phyloP scores from a whole-genome alignment of 208 protist species.

The Leishmania tarentolae region DNA sequence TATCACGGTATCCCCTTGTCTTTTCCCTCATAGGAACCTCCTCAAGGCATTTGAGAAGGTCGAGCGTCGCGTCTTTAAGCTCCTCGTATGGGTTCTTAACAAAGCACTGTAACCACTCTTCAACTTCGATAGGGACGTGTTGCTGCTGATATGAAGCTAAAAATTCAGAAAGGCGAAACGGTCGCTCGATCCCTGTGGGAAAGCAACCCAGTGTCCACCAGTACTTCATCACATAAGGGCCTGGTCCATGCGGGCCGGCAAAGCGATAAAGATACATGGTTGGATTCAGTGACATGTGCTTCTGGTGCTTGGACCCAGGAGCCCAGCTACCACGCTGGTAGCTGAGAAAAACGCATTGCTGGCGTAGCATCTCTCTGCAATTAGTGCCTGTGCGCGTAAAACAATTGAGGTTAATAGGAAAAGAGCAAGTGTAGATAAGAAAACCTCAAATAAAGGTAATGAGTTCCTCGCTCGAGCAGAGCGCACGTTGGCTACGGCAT shows the following conservation, averaged over 20 bases:
- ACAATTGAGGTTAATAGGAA: not conserved
- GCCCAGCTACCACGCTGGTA: constrained; percentile 85
- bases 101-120: constrained; percentile 86
- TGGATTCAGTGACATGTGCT: constrained; percentile 87
- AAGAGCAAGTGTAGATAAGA: not conserved
- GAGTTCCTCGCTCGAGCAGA: not conserved
- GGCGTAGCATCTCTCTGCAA: constrained; percentile 27
- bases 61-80: constrained; percentile 44
- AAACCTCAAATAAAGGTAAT: not conserved
- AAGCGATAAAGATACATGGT: constrained; percentile 86
- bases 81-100: constrained; percentile 66
- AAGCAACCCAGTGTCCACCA: constrained; percentile 91
- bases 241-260: constrained; percentile 75
- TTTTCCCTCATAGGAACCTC: constrained; percentile 36
- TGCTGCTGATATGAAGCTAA: constrained; percentile 76
- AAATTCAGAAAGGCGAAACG: constrained; percentile 87
- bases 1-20: constrained; percentile 45
- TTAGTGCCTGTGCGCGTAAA: not conserved
- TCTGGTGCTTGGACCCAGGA: constrained; percentile 89
- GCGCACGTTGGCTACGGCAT: not conserved
- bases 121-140: constrained; percentile 86
- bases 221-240: constrained; percentile 91
- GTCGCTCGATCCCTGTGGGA: constrained; percentile 77
- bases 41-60: constrained; percentile 50
- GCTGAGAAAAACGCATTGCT: constrained; percentile 25